Percentiles rank a stretch among this genome's conserved stretches.
Conservation (phyloP, 805 yeast genomes). For the Novakomyces olei region DNA sequence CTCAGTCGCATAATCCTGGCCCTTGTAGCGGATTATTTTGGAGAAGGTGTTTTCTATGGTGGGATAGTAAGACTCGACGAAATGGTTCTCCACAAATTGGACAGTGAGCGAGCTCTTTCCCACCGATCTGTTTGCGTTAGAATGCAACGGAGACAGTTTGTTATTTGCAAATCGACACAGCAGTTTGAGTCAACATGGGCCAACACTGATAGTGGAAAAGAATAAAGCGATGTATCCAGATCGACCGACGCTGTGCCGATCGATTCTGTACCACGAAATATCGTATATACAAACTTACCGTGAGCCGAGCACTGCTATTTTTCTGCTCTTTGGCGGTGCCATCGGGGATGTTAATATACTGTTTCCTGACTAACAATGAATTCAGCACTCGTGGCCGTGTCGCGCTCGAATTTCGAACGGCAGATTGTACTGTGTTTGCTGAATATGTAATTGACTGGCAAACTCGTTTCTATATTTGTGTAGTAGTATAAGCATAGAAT, state of each 20-base stretch:
- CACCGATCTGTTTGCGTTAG: conserved; percentile 12
- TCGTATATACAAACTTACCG: conserved; percentile 49
- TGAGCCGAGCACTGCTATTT: conserved; percentile 70
- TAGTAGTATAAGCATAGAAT: too few relatives aligned
- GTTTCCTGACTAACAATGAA: too few relatives aligned
- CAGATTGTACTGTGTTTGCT: too few relatives aligned
- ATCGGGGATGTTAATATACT: conserved; percentile 5
- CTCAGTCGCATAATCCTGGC: conserved; percentile 59
- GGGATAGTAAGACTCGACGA: conserved; percentile 74
- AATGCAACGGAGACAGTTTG: background rate
- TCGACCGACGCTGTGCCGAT: conserved; percentile 14
- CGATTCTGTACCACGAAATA: conserved; percentile 15
- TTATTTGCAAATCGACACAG: background rate
- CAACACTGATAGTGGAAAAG: background rate
- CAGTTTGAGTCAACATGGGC: background rate
- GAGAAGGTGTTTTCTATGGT: conserved; percentile 72
- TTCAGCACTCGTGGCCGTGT: too few relatives aligned
- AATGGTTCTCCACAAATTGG: conserved; percentile 69
- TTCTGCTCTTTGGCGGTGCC: conserved; percentile 29
- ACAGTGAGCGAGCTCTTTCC: conserved; percentile 66
- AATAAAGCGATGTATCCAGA: background rate
- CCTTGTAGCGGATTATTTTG: conserved; percentile 43
- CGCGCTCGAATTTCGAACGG: too few relatives aligned
- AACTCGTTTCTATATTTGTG: too few relatives aligned
- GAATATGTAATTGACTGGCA: too few relatives aligned